Percentiles rank a stretch among this genome's conserved stretches.
Evolutionary conservation across 192 early-diverging fungal species (phyloP).

Genomic region (Umbelopsis sp.): DNA sequence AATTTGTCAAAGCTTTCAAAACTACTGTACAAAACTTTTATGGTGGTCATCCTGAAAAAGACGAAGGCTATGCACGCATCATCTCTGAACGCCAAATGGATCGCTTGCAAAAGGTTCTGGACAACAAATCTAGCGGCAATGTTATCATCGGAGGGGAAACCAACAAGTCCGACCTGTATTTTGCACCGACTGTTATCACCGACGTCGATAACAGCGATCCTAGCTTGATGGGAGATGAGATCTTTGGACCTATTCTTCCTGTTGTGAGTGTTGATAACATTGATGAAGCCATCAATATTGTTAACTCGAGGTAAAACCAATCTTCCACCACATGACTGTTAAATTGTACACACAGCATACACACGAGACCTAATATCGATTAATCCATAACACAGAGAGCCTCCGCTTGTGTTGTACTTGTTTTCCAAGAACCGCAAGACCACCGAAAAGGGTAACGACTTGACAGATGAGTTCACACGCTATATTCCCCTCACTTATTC

Average conservation of each 20-base stretch:
- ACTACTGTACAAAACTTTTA: constrained; percentile 42
- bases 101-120: constrained; percentile 57
- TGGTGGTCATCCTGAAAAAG: constrained; percentile 40
- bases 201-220: constrained; percentile 61
- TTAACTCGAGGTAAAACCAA: constrained; percentile 48
- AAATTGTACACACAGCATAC: neutral
- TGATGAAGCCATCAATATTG: constrained; percentile 62
- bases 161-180: constrained; percentile 64
- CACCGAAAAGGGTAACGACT: constrained; percentile 50
- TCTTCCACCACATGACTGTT: neutral
- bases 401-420: constrained; percentile 82
- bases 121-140: constrained; percentile 47
- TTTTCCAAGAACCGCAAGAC: constrained; percentile 57
- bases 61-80: constrained; percentile 60
- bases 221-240: constrained; percentile 77
- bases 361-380: neutral
- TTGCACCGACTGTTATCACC: constrained; percentile 83
- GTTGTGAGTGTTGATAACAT: constrained; percentile 67
- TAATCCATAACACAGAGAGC: constrained; percentile 40
- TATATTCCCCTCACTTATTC: neutral
- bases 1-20: constrained; percentile 53
- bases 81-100: constrained; percentile 62
- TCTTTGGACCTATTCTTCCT: constrained; percentile 93
- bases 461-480: constrained; percentile 10
- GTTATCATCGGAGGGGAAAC: constrained; percentile 62